These are phyloP conservation scores for Cerrena zonata DNA, from an alignment of 1,284 basidiomycete genomes.

Conservation along the genomic window DNA sequence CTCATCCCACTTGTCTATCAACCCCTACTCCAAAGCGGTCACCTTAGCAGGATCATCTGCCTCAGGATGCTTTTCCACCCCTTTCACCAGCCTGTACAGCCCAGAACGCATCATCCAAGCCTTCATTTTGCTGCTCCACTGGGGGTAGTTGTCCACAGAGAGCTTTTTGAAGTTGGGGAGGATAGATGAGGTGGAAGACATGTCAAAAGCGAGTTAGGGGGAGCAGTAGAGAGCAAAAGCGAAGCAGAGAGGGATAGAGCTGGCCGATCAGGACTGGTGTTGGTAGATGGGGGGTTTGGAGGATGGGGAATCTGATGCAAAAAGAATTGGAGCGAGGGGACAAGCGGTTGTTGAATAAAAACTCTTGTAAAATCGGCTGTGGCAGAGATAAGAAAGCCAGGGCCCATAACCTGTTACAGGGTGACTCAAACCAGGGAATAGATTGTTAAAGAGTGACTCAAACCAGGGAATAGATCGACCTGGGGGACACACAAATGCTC, in stretches of 20 bases:
- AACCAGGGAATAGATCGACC: too few species aligned
- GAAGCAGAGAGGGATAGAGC: background rate
- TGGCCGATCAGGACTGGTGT: too few species aligned
- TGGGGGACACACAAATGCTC: too few species aligned
- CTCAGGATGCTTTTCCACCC: background rate
- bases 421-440: too few species aligned
- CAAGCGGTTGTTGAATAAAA: too few species aligned
- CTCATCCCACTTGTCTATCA: background rate
- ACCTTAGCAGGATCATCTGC: background rate
- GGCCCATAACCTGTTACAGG: too few species aligned
- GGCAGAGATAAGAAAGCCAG: too few species aligned
- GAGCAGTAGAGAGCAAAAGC: background rate
- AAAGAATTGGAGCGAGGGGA: background rate
- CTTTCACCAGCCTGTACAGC: constrained; percentile 1
- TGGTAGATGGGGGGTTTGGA: background rate
- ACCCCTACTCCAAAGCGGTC: background rate
- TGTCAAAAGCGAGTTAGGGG: too few species aligned
- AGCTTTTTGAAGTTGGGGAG: background rate
- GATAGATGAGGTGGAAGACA: background rate
- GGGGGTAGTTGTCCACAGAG: constrained; percentile 2
- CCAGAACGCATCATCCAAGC: background rate
- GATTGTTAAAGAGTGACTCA: too few species aligned
- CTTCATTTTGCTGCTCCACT: background rate
- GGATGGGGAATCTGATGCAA: background rate
- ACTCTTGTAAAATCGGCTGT: too few species aligned